These are phyloP conservation scores for Aspergillus luchuensis DNA, from an alignment of 2,329 filamentous ascomycete species.

Conservation along the genomic window DNA sequence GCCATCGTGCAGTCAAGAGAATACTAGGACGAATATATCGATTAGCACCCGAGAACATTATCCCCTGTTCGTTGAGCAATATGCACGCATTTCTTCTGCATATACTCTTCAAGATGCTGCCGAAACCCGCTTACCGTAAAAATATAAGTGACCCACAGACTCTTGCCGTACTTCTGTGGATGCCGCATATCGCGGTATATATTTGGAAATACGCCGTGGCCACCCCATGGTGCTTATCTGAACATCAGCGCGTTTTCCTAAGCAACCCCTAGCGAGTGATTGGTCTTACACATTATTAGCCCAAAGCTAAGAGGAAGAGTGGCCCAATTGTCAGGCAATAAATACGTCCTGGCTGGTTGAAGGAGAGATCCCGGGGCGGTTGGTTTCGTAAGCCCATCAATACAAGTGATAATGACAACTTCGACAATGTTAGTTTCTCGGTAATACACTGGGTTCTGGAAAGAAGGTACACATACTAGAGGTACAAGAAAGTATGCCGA, in stretches of 20 bases:
- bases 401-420: conserved; percentile 82
- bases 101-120: background rate
- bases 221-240: conserved; percentile 64
- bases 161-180: conserved; percentile 75
- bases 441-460: conserved; percentile 6
- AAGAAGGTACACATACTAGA: conserved; percentile 67
- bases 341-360: conserved; percentile 74
- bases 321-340: conserved; percentile 84
- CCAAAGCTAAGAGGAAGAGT: conserved; percentile 87
- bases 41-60: conserved; percentile 13
- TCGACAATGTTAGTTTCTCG: conserved; percentile 30
- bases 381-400: conserved; percentile 84
- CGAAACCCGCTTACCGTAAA: conserved; percentile 67
- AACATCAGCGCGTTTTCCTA: conserved; percentile 7
- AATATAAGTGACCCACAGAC: conserved; percentile 76
- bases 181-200: conserved; percentile 78
- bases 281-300: conserved; percentile 70
- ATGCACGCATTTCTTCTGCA: background rate
- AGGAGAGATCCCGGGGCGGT: conserved; percentile 78
- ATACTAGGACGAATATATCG: conserved; percentile 54
- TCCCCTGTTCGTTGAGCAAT: background rate
- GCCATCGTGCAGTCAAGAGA: conserved; percentile 80
- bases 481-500: conserved; percentile 89
- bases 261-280: background rate
- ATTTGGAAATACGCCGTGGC: conserved; percentile 79